These are phyloP conservation scores for Mycocentrospora acerina DNA, from an alignment of 2,329 filamentous ascomycete species.

Conservation along the genomic window DNA sequence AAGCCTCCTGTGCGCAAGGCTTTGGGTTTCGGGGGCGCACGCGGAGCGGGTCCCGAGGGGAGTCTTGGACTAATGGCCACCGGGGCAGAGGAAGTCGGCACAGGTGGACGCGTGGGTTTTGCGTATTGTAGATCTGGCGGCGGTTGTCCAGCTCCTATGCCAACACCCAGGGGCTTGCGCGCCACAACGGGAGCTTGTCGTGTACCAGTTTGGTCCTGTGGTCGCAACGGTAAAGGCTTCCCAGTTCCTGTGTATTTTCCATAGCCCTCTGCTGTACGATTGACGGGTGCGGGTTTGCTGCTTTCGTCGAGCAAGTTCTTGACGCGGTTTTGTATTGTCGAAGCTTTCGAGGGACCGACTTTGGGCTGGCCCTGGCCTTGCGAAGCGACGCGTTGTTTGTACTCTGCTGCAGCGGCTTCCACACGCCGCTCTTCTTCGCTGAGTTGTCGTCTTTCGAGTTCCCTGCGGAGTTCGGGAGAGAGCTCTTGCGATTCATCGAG, in stretches of 20 bases:
- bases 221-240: constrained; percentile 33
- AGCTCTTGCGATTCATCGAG: constrained; percentile 69
- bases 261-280: constrained; percentile 83
- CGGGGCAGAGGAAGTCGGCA: constrained; percentile 35
- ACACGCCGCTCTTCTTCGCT: constrained; percentile 89
- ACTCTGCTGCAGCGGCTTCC: constrained; percentile 84
- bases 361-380: constrained; percentile 53
- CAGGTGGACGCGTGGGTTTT: constrained; percentile 27
- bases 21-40: constrained; percentile 62
- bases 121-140: constrained; percentile 28
- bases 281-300: constrained; percentile 51
- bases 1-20: constrained; percentile 53
- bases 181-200: constrained; percentile 28
- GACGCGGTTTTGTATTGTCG: constrained; percentile 89
- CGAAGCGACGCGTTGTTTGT: constrained; percentile 71
- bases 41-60: constrained; percentile 45
- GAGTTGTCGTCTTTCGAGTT: constrained; percentile 79
- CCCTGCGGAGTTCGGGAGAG: constrained; percentile 84
- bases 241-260: constrained; percentile 71
- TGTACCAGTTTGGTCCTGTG: constrained; percentile 26
- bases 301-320: constrained; percentile 82
- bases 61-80: constrained; percentile 32
- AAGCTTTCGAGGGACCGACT: constrained; percentile 60
- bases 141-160: constrained; percentile 10
- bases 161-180: constrained; percentile 52